Percentiles rank a stretch among this genome's conserved stretches.
phyloP scores from a whole-genome alignment of 1,284 basidiomycete species.

The Cerrena zonata region DNA sequence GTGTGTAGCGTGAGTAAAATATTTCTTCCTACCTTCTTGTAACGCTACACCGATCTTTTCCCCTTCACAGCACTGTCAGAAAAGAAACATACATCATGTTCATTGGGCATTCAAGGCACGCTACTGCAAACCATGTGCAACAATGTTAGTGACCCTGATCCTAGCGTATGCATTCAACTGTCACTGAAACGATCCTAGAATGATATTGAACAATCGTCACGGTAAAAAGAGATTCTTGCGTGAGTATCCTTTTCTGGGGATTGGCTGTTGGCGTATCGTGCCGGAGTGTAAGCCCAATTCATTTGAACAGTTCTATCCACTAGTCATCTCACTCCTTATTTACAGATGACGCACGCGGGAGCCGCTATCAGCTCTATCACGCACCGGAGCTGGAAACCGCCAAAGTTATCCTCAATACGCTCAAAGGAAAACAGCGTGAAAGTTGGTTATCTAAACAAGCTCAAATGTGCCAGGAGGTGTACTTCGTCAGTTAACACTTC shows the following conservation, averaged over 20 bases:
- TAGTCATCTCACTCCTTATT: too few relatives aligned
- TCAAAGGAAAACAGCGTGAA: not conserved
- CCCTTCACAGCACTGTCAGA: slow-evolving; percentile 4
- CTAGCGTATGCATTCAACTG: not conserved
- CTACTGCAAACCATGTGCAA: slow-evolving; percentile 3
- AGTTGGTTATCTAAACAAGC: not conserved
- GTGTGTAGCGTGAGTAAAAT: slow-evolving; percentile 13
- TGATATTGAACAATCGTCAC: not conserved
- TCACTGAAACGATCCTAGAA: not conserved
- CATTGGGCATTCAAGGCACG: slow-evolving; percentile 5
- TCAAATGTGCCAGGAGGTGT: not conserved
- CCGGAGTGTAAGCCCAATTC: too few relatives aligned
- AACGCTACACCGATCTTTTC: not conserved
- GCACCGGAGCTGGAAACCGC: not conserved
- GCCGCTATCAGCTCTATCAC: not conserved
- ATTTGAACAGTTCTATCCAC: too few relatives aligned
- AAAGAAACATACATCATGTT: not conserved
- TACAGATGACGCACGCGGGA: too few relatives aligned
- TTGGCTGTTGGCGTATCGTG: too few relatives aligned
- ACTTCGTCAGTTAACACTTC: too few relatives aligned
- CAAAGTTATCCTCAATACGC: not conserved
- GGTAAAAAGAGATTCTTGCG: not conserved
- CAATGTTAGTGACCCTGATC: not conserved
- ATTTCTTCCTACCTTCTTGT: not conserved
- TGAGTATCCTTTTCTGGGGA: not conserved